phyloP scores from a whole-genome alignment of 1,284 basidiomycete species.

The Papiliotrema flavescens region DNA sequence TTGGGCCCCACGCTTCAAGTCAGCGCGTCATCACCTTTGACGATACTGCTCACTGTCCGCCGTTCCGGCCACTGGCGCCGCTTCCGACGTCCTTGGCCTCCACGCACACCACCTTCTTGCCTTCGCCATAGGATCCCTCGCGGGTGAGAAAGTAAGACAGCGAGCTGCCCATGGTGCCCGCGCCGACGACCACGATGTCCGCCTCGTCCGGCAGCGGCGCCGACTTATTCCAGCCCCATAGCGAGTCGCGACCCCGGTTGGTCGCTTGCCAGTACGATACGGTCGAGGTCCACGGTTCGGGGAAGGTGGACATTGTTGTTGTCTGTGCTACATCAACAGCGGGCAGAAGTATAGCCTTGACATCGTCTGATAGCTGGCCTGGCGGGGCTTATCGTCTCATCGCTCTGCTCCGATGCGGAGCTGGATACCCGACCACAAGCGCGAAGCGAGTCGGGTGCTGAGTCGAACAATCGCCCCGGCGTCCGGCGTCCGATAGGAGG shows the following conservation, averaged over 20 bases:
- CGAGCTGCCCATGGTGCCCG: slow-evolving; percentile 17
- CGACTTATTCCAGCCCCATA: slow-evolving; percentile 13
- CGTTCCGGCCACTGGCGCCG: slow-evolving; percentile 17
- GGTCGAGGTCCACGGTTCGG: slow-evolving; percentile 25
- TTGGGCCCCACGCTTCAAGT: slow-evolving; percentile 40
- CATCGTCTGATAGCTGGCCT: too few species aligned
- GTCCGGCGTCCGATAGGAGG: too few species aligned
- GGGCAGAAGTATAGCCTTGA: too few species aligned
- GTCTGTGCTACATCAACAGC: too few species aligned
- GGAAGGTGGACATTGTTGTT: slow-evolving; percentile 27
- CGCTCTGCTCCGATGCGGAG: too few species aligned
- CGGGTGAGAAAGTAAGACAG: slow-evolving; percentile 29
- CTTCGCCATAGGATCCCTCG: slow-evolving; percentile 16
- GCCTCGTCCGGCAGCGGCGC: slow-evolving; percentile 7
- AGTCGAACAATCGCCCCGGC: too few species aligned
- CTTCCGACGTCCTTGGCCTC: slow-evolving; percentile 38
- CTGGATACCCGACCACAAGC: too few species aligned
- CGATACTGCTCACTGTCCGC: slow-evolving; percentile 14
- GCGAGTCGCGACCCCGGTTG: slow-evolving; percentile 16
- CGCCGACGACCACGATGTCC: slow-evolving; percentile 26
- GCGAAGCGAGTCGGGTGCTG: too few species aligned
- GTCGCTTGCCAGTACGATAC: slow-evolving; percentile 35
- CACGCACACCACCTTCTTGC: slow-evolving; percentile 23
- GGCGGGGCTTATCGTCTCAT: too few species aligned
- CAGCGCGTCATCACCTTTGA: slow-evolving; percentile 13